Evolutionary conservation across 2,329 filamentous ascomycete species (phyloP), one percentile per base, ranked within the genome.

Genomic region (Alternaria triticimaculans): DNA sequence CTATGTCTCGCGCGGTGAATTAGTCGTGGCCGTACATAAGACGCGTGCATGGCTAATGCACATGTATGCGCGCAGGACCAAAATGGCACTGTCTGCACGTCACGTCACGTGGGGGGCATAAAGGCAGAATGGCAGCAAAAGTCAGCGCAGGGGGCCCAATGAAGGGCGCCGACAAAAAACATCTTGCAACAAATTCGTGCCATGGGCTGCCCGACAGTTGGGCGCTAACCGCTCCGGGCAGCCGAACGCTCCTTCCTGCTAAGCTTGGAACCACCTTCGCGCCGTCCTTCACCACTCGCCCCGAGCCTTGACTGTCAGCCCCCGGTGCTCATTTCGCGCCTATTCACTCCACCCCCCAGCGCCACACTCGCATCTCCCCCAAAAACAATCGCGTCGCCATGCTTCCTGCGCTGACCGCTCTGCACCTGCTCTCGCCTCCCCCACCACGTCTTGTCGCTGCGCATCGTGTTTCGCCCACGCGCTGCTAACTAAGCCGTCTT

Each of bases 311-410:
- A 70, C 68, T 67, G 69, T 72, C 73, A 74, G 70, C 72, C 61
- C 64, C 55, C 66, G 58, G 70, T 73, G 70, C 55, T 75, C 73
- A 74, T 75, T 72, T 76, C 69, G 64, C 70, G 60, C 69, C 66
- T 53, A 67, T 61, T 71, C 70, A 67, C 57, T 62, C 57, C 51
- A 33, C 37, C 66, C 67, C 51, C 41, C 25, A 57, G 57, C 66
- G 65, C 66, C 68, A 65, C 70, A 60, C 60, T 67, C 61, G 56
- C 64, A 61, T 44, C 48, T 60, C 54, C 48, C 51, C 56, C 60
- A 61, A 60, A 61, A 62, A 62, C 43, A 60, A 60, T 49, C 64
- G 63, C 66, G 53, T 62, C 64, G 65, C 65, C 62, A 71, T 71
- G 70, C 67, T 64, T 67, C 54, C 65, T 65, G 45, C 65, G 58